These are phyloP conservation scores for Periconia macrospinosa DNA, from an alignment of 2,329 filamentous ascomycete genomes.

Conservation along the genomic window DNA sequence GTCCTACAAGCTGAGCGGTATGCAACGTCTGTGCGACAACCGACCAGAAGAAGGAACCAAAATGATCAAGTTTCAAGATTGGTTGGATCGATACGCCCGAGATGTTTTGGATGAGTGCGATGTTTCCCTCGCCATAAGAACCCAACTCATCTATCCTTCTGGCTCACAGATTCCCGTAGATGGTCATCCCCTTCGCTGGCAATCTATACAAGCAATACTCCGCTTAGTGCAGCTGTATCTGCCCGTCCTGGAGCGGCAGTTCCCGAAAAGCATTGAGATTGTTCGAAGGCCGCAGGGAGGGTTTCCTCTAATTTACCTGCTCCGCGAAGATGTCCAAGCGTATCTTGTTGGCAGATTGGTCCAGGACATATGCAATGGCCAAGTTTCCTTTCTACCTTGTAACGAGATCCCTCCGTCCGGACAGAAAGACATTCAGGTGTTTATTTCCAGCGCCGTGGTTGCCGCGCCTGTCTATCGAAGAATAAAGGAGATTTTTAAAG, in stretches of 20 bases:
- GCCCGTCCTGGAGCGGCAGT: slow-evolving; percentile 39
- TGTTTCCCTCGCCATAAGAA: slow-evolving; percentile 45
- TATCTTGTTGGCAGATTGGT: slow-evolving; percentile 32
- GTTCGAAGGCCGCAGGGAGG: slow-evolving; percentile 34
- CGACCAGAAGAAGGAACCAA: slow-evolving; percentile 44
- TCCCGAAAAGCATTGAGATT: slow-evolving; percentile 55
- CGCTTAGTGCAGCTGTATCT: slow-evolving; percentile 28
- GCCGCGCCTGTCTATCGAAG: too few relatives aligned
- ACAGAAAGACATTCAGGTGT: slow-evolving; percentile 29
- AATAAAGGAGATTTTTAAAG: slow-evolving; percentile 37
- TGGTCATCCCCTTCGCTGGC: slow-evolving; percentile 46
- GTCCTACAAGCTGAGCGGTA: slow-evolving; percentile 65
- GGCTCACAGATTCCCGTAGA: slow-evolving; percentile 46
- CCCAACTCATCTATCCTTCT: slow-evolving; percentile 50
- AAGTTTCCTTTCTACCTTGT: slow-evolving; percentile 27
- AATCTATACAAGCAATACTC: slow-evolving; percentile 40
- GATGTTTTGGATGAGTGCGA: slow-evolving; percentile 68
- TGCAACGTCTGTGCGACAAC: slow-evolving; percentile 58
- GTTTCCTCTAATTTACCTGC: slow-evolving; percentile 62
- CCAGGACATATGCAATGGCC: slow-evolving; percentile 33
- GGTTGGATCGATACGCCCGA: slow-evolving; percentile 53
- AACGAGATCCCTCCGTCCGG: slow-evolving; percentile 25
- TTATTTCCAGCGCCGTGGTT: slow-evolving; percentile 33
- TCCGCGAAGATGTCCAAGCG: slow-evolving; percentile 46
- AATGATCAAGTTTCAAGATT: slow-evolving; percentile 57